Base-by-base conservation (phyloP, 768 basidiomycete species). In the Leccinum disarticulatum region DNA sequence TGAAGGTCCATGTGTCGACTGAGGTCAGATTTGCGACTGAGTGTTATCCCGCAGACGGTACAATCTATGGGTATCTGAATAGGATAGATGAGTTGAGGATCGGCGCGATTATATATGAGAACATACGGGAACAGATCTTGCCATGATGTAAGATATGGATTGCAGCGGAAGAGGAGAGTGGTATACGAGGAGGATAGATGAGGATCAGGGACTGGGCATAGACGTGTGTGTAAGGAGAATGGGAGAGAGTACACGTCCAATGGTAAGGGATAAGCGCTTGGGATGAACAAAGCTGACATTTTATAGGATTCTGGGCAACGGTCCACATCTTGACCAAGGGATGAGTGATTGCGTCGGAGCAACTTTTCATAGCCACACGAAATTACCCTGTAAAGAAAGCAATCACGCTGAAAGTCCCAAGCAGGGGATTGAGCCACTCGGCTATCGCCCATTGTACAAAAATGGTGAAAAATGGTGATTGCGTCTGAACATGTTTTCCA, bases 1-100 rank as follows among this genome's bases (percentile, higher is more conserved):
- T 76, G 75, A 0, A 46, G 63, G 3, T 52, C 57, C 63, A 69
- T 65, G n/a, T 76, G 74, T 6, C 75, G 65, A 0, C 55, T 35
- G 0, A 76, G 55, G 36, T 74, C 75, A 10, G 66, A 60, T 53
- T 57, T 70, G 35, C 72, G 67, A 8, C 64, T 51, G 19, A 76
- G 27, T 10, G 3, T 31, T 35, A 51, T 60, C 0, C 38, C 46
- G 50, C 74, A 74, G 8, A 55, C 17, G 0, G 9, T 0, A 22
- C 73, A 75, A 25, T 49, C 25, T 8, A 10, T 4, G 1, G 7
- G 22, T 8, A 5, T 4, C 14, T 11, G 13, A 31, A 13, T 30
- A 1, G 2, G 28, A 48, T 5, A 19, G 4, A 50, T 66, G 14
- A 66, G 54, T 43, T 30, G 56, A 4, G 38, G 11, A 7, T 9